A percentile compares a stretch with the other conserved stretches of the same genome.
Evolutionary conservation across 2,329 filamentous ascomycete species (phyloP).

Genomic region (Blumeriella jaapii): DNA sequence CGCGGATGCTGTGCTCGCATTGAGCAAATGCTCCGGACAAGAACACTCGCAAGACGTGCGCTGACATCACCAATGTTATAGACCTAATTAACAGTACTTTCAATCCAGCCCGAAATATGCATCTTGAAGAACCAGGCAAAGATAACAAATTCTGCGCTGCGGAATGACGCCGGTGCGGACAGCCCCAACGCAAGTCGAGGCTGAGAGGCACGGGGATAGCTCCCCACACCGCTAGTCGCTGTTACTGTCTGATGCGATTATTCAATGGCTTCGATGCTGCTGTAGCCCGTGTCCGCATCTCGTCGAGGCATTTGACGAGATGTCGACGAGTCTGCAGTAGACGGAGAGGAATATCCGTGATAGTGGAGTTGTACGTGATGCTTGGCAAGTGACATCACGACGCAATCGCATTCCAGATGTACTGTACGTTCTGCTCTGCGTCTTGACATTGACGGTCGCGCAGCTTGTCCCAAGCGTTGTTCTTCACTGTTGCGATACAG

Average conservation of each 20-base stretch:
- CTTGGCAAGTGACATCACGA: conserved; percentile 8
- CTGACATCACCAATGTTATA: conserved; percentile 18
- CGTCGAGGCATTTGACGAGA: conserved; percentile 1
- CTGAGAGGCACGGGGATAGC: conserved; percentile 5
- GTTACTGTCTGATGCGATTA: too few species aligned
- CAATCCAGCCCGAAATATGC: background rate
- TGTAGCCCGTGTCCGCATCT: conserved; percentile 1
- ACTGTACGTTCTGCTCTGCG: too few species aligned
- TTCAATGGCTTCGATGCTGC: too few species aligned
- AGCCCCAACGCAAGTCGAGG: conserved; percentile 4
- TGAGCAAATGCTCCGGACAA: conserved; percentile 13
- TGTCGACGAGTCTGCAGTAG: too few species aligned
- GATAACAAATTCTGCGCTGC: conserved; percentile 8
- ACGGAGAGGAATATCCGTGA: too few species aligned
- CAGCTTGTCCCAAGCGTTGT: too few species aligned
- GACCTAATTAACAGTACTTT: background rate
- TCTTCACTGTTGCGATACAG: too few species aligned
- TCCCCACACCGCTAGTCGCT: conserved; percentile 31
- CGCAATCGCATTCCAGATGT: background rate
- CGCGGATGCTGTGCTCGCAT: conserved; percentile 2
- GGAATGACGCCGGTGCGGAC: conserved; percentile 8
- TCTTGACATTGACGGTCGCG: too few species aligned
- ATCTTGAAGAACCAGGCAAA: background rate
- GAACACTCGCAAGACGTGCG: conserved; percentile 12
- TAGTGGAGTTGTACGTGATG: conserved; percentile 1